A percentile compares a stretch with the other conserved stretches of the same genome.
phyloP scores from a whole-genome alignment of 805 yeast genomes.

The Candida fluviatilis region DNA sequence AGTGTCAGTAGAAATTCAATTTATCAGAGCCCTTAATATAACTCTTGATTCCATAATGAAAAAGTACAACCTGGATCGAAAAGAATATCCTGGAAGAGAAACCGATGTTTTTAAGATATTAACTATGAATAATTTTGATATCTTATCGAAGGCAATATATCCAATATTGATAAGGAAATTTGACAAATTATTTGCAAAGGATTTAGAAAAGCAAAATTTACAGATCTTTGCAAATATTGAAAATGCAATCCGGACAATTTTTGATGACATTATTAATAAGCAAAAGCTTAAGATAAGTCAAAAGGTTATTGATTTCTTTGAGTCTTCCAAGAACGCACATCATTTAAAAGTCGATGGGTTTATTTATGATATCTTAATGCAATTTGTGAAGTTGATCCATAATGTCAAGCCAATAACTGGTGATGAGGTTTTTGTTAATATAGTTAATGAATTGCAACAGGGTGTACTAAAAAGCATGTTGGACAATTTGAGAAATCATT shows the following conservation, averaged over 20 bases:
- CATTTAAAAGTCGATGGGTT: conserved; percentile 31
- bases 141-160: conserved; percentile 25
- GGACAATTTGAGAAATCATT: conserved; percentile 22
- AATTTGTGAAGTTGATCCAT: conserved; percentile 38
- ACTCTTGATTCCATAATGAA: conserved; percentile 40
- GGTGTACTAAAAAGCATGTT: conserved; percentile 31
- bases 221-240: conserved; percentile 40
- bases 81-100: conserved; percentile 1
- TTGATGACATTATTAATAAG: conserved; percentile 35
- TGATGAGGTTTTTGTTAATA: conserved; percentile 28
- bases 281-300: conserved; percentile 33
- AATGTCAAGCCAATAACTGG: conserved; percentile 39
- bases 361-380: conserved; percentile 34
- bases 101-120: conserved; percentile 33
- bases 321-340: conserved; percentile 6
- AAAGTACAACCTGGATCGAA: conserved; percentile 28
- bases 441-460: conserved; percentile 36
- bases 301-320: conserved; percentile 22
- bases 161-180: conserved; percentile 29
- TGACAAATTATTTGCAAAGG: conserved; percentile 32
- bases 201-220: conserved; percentile 32
- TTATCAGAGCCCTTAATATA: conserved; percentile 40
- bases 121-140: conserved; percentile 42
- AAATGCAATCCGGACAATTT: conserved; percentile 33
- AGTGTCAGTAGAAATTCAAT: conserved; percentile 41